Evolutionary conservation across 140 eudicot species (phyloP), one percentile per base, ranked within the genome.

Genomic region (Artemisia princeps): DNA sequence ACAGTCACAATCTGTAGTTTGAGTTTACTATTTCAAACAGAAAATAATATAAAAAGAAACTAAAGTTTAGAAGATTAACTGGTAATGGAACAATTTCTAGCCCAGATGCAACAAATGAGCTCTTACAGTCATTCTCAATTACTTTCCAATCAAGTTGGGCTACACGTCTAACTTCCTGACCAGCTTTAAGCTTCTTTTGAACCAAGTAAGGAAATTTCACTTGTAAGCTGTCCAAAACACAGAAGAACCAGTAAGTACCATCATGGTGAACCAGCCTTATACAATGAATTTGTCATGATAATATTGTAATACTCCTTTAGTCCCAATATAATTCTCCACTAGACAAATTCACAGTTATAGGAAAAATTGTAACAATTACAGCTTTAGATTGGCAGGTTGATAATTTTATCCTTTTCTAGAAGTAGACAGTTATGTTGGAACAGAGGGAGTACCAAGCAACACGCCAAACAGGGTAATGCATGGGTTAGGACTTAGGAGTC

Each of bases 81-180:
- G 96, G 99, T 74, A 94, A 77, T 54, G 99, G 96, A 77, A 67
- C 61, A 76, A 94, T 45, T 77, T 86, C 81, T 69, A 94, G 81
- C 62, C 99, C 99, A 1, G 95, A 94, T 50, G 99, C 96, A 81
- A 84, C 77, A 74, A 94, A 94, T 50, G 95, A 82, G 55, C 80
- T 86, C 77, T 77, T 76, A 60, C 72, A 67, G 72, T 84, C 84
- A 71, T 67, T 82, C 77, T 94, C 95, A 50, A 88, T 86, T 74
- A 82, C 77, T 76, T 77, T 79, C 96, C 95, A 94, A 45, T 94
- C 96, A 68, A 94, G 88, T 69, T 82, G 94, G 26, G 98, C 78
- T n/a, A 86, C 96, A 61, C 94, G 84, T 76, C 98, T 88, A 4
- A 85, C 67, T 82, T 83, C 94, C 81, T 88, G 90, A 64, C 94